Base-by-base conservation (phyloP, 495 filamentous ascomycete genomes). In the Staphylotrichum tortipilum region DNA sequence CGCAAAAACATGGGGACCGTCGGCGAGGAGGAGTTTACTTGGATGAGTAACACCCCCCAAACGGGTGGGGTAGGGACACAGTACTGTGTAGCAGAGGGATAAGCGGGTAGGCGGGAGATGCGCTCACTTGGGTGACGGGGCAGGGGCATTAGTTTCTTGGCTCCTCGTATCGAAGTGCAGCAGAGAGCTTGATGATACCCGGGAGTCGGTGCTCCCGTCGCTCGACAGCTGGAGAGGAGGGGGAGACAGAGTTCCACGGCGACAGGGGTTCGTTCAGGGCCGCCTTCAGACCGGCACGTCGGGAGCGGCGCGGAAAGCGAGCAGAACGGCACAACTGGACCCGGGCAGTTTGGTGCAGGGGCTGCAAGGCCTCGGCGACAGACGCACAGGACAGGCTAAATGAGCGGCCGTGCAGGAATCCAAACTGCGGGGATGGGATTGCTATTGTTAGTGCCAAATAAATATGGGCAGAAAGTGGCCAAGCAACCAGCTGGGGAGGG, bases 341-440 rank as follows among this genome's bases (percentile, higher is more conserved):
- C 11, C 29, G 18, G 23, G 14, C 52, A 35, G 19, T 17, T 29
- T 23, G 34, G 41, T 18, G 48, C 19, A 36, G 28, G 44, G 33
- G 45, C 42, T 39, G 33, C 34, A 15, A 41, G 22, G 35, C 21
- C 21, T 46, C 21, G 28, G 50, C 50, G 49, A 49, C 44, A 57
- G 38, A 50, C 46, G 49, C 15, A 26, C 43, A 38, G 35, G 51
- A 54, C 57, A 63, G 57, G 60, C 60, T 56, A 56, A 60, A 61
- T 52, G 38, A 38, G 31, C 21, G 15, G 23, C 41, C 31, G 31
- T 26, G 42, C 41, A 40, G 50, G 38, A 47, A 55, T 53, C 52
- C 52, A 49, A 54, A 43, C 31, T 43, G 29, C 40, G 43, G 53
- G 44, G 43, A 53, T 42, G 39, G 24, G 19, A 50, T 28, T 55